Conservation (phyloP, 805 yeast genomes). For the Kluyveromyces lactis region DNA sequence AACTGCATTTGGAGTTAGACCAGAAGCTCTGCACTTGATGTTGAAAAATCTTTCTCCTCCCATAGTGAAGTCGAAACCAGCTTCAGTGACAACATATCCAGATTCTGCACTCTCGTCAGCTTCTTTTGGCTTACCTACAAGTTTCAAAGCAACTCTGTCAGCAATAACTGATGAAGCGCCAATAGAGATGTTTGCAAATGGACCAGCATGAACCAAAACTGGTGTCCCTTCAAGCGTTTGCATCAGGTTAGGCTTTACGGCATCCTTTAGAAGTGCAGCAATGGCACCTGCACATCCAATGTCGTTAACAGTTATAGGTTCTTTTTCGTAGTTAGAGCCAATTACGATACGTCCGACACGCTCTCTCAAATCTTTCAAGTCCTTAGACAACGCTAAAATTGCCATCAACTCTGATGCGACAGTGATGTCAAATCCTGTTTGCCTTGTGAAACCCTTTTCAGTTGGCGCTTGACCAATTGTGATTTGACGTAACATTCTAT, state of each 20-base stretch:
- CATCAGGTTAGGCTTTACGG: constrained; percentile 94
- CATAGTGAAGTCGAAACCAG: constrained; percentile 98
- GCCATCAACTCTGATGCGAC: constrained; percentile 98
- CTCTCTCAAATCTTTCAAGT: constrained; percentile 73
- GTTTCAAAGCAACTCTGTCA: constrained; percentile 84
- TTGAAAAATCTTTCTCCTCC: constrained; percentile 97
- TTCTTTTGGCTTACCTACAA: constrained; percentile 60
- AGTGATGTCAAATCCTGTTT: constrained; percentile 90
- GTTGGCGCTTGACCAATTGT: constrained; percentile 90
- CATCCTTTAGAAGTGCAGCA: constrained; percentile 90
- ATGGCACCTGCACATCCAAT: constrained; percentile 94
- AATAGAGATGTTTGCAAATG: constrained; percentile 93
- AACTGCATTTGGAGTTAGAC: constrained; percentile 79
- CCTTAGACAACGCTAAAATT: constrained; percentile 73
- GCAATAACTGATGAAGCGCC: constrained; percentile 95
- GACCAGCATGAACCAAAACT: constrained; percentile 96
- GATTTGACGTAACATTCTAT: constrained; percentile 80
- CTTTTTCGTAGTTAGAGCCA: constrained; percentile 67
- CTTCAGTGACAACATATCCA: constrained; percentile 94
- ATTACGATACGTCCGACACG: constrained; percentile 87
- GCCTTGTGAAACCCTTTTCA: constrained; percentile 79
- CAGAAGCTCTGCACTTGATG: constrained; percentile 90
- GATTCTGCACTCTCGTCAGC: constrained; percentile 32
- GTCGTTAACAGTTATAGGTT: constrained; percentile 88
- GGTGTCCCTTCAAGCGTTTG: constrained; percentile 97